These are phyloP conservation scores for Amauroascus niger DNA, from an alignment of 2,329 filamentous ascomycete genomes.

Conservation along the genomic window DNA sequence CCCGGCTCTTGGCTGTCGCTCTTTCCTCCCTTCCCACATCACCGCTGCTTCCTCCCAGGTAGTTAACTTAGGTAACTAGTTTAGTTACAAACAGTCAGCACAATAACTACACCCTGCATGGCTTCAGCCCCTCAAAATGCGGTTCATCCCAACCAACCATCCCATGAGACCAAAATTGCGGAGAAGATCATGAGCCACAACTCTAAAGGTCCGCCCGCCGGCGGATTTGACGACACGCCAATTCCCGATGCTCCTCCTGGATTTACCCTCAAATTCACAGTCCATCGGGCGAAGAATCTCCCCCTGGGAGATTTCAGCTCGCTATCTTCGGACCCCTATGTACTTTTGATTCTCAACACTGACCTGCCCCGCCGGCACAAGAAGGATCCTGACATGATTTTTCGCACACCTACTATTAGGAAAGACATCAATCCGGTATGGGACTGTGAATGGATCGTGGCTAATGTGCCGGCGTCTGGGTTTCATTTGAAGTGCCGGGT, in stretches of 20 bases:
- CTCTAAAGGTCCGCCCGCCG: conserved; percentile 52
- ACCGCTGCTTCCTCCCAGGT: background rate
- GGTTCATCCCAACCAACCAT: background rate
- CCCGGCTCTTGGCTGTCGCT: background rate
- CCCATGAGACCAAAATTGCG: background rate
- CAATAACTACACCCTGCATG: background rate
- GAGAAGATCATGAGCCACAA: conserved; percentile 2
- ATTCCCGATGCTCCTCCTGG: conserved; percentile 64
- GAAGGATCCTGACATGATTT: conserved; percentile 58
- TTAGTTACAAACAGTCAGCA: background rate
- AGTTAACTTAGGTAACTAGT: background rate
- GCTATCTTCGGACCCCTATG: conserved; percentile 72
- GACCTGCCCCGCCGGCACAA: conserved; percentile 66
- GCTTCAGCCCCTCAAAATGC: conserved; percentile 1
- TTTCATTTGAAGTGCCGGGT: conserved; percentile 77
- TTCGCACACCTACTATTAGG: conserved; percentile 67
- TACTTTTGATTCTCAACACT: conserved; percentile 65
- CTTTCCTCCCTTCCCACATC: background rate
- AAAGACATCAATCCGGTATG: conserved; percentile 65
- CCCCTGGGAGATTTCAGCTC: conserved; percentile 71
- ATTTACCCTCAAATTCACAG: conserved; percentile 75
- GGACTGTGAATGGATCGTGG: conserved; percentile 79
- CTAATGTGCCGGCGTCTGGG: conserved; percentile 70
- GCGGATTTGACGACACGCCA: conserved; percentile 71
- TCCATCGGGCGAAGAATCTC: conserved; percentile 70